A percentile compares a stretch with the other conserved stretches of the same genome.
Evolutionary conservation across 805 yeast genomes (phyloP).

Genomic region (Candida orba): DNA sequence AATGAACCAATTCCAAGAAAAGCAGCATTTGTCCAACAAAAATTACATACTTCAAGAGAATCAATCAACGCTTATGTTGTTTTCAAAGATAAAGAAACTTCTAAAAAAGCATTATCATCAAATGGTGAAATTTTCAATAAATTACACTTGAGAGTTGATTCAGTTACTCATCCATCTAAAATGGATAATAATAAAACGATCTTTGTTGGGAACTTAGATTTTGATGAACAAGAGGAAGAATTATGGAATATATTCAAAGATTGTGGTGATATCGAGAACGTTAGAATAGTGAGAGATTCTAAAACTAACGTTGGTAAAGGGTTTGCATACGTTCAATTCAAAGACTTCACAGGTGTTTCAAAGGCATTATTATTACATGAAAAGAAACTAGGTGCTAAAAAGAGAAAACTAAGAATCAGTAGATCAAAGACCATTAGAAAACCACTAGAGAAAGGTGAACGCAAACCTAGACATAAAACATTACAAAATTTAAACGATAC

Average conservation of each 20-base stretch:
- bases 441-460: constrained; percentile 6
- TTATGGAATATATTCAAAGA: constrained; percentile 73
- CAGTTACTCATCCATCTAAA: constrained; percentile 83
- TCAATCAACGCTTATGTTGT: constrained; percentile 87
- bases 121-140: constrained; percentile 65
- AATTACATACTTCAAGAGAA: constrained; percentile 69
- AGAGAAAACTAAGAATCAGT: constrained; percentile 66
- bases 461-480: constrained; percentile 11
- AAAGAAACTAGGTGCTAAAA: constrained; percentile 43
- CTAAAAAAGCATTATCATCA: constrained; percentile 36
- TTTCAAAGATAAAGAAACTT: constrained; percentile 45
- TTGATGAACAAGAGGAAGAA: constrained; percentile 86
- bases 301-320: constrained; percentile 96
- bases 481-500: constrained; percentile 40
- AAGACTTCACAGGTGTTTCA: constrained; percentile 62
- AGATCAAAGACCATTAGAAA: constrained; percentile 44
- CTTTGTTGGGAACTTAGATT: constrained; percentile 90
- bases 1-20: constrained; percentile 85
- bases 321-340: constrained; percentile 91
- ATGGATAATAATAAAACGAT: constrained; percentile 79
- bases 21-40: constrained; percentile 78
- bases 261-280: constrained; percentile 74
- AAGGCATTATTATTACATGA: constrained; percentile 76
- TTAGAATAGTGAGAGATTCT: constrained; percentile 84
- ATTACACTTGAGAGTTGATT: constrained; percentile 85